Evolutionary conservation across 2,329 filamentous ascomycete species (phyloP).

Genomic region (Aureobasidium pullulans): DNA sequence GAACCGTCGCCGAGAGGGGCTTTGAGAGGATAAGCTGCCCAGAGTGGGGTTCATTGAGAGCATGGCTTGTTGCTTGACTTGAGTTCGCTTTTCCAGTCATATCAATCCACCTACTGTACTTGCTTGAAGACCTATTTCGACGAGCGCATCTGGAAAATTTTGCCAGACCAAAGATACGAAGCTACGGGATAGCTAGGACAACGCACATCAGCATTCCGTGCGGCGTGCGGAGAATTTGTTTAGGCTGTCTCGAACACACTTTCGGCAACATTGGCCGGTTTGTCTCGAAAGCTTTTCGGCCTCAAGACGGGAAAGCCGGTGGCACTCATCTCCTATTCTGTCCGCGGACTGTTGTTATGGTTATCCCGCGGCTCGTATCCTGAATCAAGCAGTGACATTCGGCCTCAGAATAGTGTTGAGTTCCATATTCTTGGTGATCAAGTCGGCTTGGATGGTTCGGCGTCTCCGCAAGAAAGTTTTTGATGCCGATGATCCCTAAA

Average conservation of each 20-base stretch:
- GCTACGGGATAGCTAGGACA: background rate
- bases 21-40: background rate
- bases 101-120: background rate
- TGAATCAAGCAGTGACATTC: background rate
- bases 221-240: constrained; percentile 6
- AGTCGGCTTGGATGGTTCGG: background rate
- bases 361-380: background rate
- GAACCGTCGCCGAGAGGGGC: background rate
- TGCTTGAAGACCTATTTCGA: background rate
- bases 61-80: background rate
- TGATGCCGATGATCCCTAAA: background rate
- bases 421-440: no score
- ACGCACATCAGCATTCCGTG: background rate
- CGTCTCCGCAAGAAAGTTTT: background rate
- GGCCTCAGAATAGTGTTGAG: background rate
- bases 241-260: background rate
- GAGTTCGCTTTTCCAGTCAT: background rate
- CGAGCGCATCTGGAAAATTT: background rate
- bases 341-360: background rate
- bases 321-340: background rate
- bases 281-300: background rate
- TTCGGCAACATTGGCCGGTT: background rate
- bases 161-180: background rate
- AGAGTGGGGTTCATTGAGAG: background rate
- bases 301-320: background rate